Evolutionary conservation across 768 basidiomycete genomes (phyloP), one percentile per base, ranked within the genome.

Genomic region (Boletus rufocinnamomeus): DNA sequence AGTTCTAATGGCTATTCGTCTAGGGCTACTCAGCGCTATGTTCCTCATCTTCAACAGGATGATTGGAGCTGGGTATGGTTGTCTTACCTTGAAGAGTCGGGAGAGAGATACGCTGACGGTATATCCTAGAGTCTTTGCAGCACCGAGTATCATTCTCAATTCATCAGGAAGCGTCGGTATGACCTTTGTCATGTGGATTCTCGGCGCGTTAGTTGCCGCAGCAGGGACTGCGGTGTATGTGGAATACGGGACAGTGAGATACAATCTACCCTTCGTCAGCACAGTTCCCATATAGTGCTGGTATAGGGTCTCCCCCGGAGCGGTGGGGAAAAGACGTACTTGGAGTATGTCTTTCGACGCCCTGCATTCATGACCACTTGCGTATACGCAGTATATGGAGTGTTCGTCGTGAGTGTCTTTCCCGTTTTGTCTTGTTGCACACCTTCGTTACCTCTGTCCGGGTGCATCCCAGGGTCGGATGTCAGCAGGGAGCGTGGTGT

Each of bases 241-340:
- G 19, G 89, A 90, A 67, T 78, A 88, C 21, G 88, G 89, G 25
- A 89, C 88, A 27, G 88, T 88, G 57, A 60, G 78, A 50, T 30
- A 6, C 19, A 60, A 32, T 54, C 34, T 52, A 3, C 2, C 4
- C 17, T 19, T 34, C 9, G 10, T n/a, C 13, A 28, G 14, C n/a
- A 44, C 11, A 4, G 23, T 32, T 21, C 4, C 19, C 37, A 54
- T 43, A 9, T 21, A 28, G 2, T 56, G 7, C 3, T 30, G n/a
- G 1, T 21, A 8, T 50, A 89, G 85, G 87, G 83, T 21, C 75
- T 91, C 2, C 89, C 89, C 2, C 76, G 83, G 3, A 89, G 79
- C 54, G 89, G 89, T 1, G 89, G 86, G 2, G 88, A 90, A 75
- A 90, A 89, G 74, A 87, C 85, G 51, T 91, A 90, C 63, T 72